Conservation (phyloP, 306 rosid species). For the Acacia crassicarpa region DNA sequence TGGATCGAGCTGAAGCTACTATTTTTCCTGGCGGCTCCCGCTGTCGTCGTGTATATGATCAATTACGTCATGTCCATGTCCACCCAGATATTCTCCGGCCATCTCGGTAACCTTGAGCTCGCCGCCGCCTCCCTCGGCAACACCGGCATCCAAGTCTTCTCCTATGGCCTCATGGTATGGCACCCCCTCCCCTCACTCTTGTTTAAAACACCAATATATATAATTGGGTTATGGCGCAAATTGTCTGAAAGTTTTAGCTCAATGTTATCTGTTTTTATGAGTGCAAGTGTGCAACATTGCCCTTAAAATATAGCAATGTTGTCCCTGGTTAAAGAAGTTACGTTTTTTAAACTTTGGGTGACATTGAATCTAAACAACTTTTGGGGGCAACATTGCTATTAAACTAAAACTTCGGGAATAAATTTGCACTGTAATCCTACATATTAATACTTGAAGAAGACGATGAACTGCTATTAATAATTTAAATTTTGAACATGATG, state of each 20-base stretch:
- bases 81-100: constrained; percentile 66
- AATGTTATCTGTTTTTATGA: no score
- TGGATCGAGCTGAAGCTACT: constrained; percentile 60
- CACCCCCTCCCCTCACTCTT: background rate
- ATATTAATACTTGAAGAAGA: no score
- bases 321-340: no score
- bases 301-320: no score
- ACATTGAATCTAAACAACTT: no score
- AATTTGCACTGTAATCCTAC: no score
- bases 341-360: no score
- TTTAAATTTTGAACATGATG: background rate
- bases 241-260: no score
- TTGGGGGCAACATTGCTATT: no score
- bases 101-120: constrained; percentile 70
- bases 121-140: constrained; percentile 83
- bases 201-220: background rate
- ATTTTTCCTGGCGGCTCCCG: constrained; percentile 61
- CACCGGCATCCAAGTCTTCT: constrained; percentile 71
- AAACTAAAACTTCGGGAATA: rapidly evolving
- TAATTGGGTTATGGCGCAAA: no score
- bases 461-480: no score
- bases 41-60: constrained; percentile 56
- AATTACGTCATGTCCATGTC: constrained; percentile 75
- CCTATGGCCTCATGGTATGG: constrained; percentile 73
- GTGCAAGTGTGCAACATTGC: no score